These are phyloP conservation scores for Thermothielavioides terrestris DNA, from an alignment of 495 filamentous ascomycete species.

Conservation along the genomic window DNA sequence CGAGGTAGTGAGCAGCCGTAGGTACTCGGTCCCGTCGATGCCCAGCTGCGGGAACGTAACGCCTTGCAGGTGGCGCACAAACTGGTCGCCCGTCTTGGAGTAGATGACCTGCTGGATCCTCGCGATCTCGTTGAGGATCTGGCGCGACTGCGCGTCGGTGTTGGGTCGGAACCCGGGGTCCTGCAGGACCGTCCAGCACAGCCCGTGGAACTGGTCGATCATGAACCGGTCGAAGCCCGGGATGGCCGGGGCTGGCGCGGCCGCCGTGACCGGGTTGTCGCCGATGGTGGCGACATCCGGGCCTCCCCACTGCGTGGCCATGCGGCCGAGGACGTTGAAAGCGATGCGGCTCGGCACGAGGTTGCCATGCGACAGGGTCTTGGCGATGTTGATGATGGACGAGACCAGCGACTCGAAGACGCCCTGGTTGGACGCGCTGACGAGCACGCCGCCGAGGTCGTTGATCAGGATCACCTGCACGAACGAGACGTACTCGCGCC, in stretches of 20 bases:
- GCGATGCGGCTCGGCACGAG: constrained; percentile 72
- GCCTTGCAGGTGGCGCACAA: constrained; percentile 40
- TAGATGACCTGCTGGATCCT: constrained; percentile 79
- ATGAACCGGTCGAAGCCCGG: constrained; percentile 91
- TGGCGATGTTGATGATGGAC: constrained; percentile 74
- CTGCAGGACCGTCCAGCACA: constrained; percentile 77
- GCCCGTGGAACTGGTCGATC: constrained; percentile 74
- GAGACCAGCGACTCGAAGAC: constrained; percentile 78
- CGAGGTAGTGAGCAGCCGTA: constrained; percentile 41
- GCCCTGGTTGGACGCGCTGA: constrained; percentile 78
- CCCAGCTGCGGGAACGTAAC: constrained; percentile 42
- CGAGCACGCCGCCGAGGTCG: constrained; percentile 76
- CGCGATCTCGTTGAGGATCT: constrained; percentile 77
- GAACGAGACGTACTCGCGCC: constrained; percentile 87
- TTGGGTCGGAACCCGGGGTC: constrained; percentile 63
- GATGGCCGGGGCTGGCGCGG: constrained; percentile 44
- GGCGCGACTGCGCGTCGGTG: constrained; percentile 74
- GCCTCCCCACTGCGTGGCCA: constrained; percentile 78
- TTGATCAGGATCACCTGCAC: constrained; percentile 80
- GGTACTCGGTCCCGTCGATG: constrained; percentile 40
- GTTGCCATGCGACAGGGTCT: constrained; percentile 55
- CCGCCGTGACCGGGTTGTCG: constrained; percentile 35
- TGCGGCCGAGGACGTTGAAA: constrained; percentile 66
- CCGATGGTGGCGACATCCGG: constrained; percentile 57
- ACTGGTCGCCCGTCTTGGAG: constrained; percentile 63